Evolutionary conservation across 805 yeast genomes (phyloP), one percentile per base, ranked within the genome.

Genomic region (Zygosaccharomyces rouxii): DNA sequence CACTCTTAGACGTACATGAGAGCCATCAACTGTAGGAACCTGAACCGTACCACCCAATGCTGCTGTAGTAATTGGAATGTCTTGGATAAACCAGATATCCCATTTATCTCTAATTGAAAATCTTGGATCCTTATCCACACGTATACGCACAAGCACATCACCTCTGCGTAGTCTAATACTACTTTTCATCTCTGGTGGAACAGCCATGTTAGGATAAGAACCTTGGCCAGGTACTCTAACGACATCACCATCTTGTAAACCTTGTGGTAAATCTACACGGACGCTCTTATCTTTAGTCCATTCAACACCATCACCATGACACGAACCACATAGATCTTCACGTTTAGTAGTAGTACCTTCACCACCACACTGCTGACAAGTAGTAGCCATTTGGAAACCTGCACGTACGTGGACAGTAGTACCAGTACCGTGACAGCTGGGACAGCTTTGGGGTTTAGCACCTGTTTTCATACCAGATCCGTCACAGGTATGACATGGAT

Each of bases 371-470:
- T 82, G 71, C 43, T 75, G 75, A 76, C 99, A 94, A 10, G 97
- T 89, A 0, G 96, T 82, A 2, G 96, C 84, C 96, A 94, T 89
- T 60, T 90, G 97, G 78, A 92, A 94, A 0, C 98, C 98, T 3
- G 95, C 97, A 56, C 84, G 77, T 41, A 82, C 75, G 59, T 92
- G 97, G 18, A 89, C 85, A 14, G 84, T 81, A 30, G 90, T 84
- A 4, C 99, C 99, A 0, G 96, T 80, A 49, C 99, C 99, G 48
- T 89, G 88, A 73, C 99, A 94, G 2, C 87, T 71, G 0, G 79
- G 71, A 74, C 99, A 94, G 0, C 96, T 86, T 9, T 81, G 71
- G 62, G 87, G 85, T 67, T 79, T 77, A 1, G 64, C 63, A 23
- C 90, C 92, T 11, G 72, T 61, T 66, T 92, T 88, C 70, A 94